Conservation (phyloP, 176 grass and related monocot species). For the Aegilops umbellulata region DNA sequence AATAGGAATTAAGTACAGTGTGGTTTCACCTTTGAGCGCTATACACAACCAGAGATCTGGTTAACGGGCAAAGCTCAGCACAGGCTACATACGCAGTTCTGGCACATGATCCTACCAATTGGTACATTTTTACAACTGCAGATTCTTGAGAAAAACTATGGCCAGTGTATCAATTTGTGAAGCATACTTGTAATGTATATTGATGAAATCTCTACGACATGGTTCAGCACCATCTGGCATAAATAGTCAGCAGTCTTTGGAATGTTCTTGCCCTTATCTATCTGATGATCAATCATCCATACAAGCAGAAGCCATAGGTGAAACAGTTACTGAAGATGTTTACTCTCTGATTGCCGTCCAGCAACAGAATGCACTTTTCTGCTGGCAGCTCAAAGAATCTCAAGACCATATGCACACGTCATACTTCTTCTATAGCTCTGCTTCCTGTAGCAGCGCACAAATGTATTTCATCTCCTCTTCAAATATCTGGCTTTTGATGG, state of each 20-base stretch:
- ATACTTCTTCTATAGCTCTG: not conserved
- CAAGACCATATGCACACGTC: not conserved
- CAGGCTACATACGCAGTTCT: not conserved
- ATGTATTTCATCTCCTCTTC: not conserved
- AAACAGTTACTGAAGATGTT: not conserved
- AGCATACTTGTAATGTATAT: not conserved
- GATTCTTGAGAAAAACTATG: not conserved
- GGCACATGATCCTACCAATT: not conserved
- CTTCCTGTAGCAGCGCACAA: not conserved
- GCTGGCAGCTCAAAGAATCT: not conserved
- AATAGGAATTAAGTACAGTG: constrained; percentile 4
- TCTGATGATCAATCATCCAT: not conserved
- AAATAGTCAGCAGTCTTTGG: not conserved
- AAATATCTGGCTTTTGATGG: constrained; percentile 15
- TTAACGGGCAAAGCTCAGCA: not conserved
- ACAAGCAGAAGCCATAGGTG: not conserved
- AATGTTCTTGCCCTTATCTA: not conserved
- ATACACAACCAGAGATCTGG: not conserved
- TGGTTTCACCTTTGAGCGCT: constrained; percentile 9
- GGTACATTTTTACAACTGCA: not conserved
- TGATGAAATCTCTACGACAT: constrained; percentile 2
- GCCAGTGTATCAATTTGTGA: not conserved
- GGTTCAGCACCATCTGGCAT: not conserved
- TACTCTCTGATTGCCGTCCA: not conserved
- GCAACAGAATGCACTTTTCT: not conserved